Percentiles rank a stretch among this genome's conserved stretches.
phyloP scores from a whole-genome alignment of 176 grass and related monocot genomes.

The Melocanna baccifera region DNA sequence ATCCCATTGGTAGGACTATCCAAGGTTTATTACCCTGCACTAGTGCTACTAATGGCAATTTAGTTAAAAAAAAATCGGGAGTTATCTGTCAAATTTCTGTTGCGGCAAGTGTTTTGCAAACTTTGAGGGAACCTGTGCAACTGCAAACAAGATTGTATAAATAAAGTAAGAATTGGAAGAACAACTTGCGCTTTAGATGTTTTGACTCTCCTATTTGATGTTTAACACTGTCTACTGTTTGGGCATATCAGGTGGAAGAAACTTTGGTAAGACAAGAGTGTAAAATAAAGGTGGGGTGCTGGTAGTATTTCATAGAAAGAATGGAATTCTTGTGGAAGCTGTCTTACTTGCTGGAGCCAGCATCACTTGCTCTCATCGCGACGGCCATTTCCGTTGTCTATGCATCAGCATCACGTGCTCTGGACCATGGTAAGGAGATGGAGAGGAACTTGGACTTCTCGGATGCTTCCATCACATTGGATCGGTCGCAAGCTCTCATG shows the following conservation, averaged over 20 bases:
- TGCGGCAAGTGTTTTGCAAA: neutral
- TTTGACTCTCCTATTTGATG: constrained; percentile 16
- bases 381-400: constrained; percentile 82
- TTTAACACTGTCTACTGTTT: constrained; percentile 1
- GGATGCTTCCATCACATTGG: constrained; percentile 84
- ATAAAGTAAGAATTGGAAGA: neutral
- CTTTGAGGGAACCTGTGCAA: neutral
- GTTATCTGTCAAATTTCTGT: neutral
- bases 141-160: neutral
- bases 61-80: neutral
- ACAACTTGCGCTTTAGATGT: neutral
- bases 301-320: neutral
- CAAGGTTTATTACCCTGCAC: neutral
- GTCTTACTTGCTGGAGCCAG: constrained; percentile 79
- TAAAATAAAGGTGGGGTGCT: neutral
- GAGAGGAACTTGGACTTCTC: constrained; percentile 94
- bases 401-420: constrained; percentile 71
- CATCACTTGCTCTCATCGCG: constrained; percentile 66
- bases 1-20: neutral
- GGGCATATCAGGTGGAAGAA: constrained; percentile 13
- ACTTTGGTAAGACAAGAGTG: neutral
- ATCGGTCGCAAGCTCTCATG: constrained; percentile 79
- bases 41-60: neutral
- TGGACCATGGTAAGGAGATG: constrained; percentile 89
- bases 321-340: constrained; percentile 91